phyloP scores from a whole-genome alignment of 2,329 filamentous ascomycete genomes.

The Paraconiothyrium sp. region DNA sequence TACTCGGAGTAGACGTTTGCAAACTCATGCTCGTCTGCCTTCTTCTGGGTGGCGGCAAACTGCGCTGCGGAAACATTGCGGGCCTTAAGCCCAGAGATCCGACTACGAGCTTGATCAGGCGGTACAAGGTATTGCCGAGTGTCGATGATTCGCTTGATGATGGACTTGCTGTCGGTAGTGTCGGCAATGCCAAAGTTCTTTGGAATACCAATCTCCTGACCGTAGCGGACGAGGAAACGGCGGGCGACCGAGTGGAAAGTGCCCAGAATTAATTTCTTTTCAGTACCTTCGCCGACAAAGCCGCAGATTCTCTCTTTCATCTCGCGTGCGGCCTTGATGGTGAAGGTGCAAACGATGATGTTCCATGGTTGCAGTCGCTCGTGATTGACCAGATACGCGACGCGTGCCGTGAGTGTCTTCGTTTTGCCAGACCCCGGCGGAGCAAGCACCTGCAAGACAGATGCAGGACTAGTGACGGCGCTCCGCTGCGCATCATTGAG shows the following conservation, averaged over 20 bases:
- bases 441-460: constrained; percentile 69
- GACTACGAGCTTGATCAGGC: constrained; percentile 72
- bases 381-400: constrained; percentile 84
- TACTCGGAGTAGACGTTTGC: constrained; percentile 77
- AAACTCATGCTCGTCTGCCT: constrained; percentile 70
- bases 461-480: constrained; percentile 70
- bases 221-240: constrained; percentile 84
- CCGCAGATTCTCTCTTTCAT: constrained; percentile 89
- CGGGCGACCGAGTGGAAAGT: constrained; percentile 95
- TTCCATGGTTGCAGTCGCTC: constrained; percentile 80
- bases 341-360: constrained; percentile 95
- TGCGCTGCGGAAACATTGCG: constrained; percentile 61
- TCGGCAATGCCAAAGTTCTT: constrained; percentile 93
- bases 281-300: constrained; percentile 79
- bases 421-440: constrained; percentile 85
- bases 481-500: constrained; percentile 71
- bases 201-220: constrained; percentile 80
- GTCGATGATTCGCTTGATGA: constrained; percentile 85
- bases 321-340: constrained; percentile 90
- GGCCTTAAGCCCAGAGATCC: constrained; percentile 75
- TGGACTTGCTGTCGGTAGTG: constrained; percentile 78
- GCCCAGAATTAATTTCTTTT: constrained; percentile 82
- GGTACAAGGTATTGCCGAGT: constrained; percentile 74
- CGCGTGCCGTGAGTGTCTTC: constrained; percentile 90
- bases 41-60: constrained; percentile 52